A percentile compares a stretch with the other conserved stretches of the same genome.
Conservation (phyloP, 768 basidiomycete species). For the Suillus americanus region DNA sequence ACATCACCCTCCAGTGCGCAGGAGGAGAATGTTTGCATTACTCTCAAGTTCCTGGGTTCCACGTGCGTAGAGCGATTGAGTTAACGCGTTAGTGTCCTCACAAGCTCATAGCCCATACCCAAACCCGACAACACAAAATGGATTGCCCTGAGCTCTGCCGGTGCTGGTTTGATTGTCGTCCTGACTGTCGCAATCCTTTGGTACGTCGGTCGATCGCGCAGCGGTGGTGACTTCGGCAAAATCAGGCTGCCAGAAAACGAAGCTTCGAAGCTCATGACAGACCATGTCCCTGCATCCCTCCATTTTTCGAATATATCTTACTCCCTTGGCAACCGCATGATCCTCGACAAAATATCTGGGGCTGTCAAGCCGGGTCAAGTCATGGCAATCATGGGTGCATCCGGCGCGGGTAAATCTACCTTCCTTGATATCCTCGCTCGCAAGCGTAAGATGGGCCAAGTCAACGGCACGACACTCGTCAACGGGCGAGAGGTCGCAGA, state of each 20-base stretch:
- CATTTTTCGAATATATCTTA: conserved; percentile 89
- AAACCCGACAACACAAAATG: conserved; percentile 82
- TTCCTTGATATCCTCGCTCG: conserved; percentile 94
- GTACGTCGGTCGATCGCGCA: conserved; percentile 75
- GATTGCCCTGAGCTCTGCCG: conserved; percentile 83
- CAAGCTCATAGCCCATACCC: conserved; percentile 54
- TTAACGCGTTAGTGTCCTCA: background rate
- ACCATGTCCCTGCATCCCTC: conserved; percentile 93
- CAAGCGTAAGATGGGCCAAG: conserved; percentile 79
- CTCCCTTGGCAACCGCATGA: conserved; percentile 54
- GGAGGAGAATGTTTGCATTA: conserved; percentile 94
- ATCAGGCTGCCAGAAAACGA: conserved; percentile 83
- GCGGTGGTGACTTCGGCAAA: conserved; percentile 63
- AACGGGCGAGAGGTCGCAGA: conserved; percentile 81
- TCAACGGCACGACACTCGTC: conserved; percentile 72
- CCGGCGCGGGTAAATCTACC: conserved; percentile 95
- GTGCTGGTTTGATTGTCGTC: conserved; percentile 74
- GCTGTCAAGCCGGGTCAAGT: conserved; percentile 86
- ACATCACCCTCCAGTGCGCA: conserved; percentile 83
- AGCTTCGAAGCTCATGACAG: conserved; percentile 82
- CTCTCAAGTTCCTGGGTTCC: conserved; percentile 93
- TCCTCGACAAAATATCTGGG: conserved; percentile 83
- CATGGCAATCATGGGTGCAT: conserved; percentile 96
- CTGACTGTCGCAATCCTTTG: conserved; percentile 75
- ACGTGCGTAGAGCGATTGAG: conserved; percentile 37